Conservation (phyloP, 768 basidiomycete genomes). For the Boletellus emodensis region DNA sequence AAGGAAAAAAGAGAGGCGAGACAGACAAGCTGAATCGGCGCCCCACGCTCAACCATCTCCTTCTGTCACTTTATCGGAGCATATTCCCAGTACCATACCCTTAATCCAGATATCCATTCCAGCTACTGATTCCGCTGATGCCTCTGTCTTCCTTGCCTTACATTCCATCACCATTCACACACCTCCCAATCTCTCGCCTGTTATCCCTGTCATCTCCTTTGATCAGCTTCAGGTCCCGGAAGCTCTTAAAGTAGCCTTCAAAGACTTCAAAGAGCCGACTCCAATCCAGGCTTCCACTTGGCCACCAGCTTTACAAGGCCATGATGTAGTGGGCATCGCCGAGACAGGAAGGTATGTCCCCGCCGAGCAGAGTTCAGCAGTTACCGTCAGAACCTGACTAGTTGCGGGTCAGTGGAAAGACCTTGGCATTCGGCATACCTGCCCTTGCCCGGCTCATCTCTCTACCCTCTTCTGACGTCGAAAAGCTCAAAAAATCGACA, state of each 20-base stretch:
- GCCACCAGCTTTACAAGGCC: conserved; percentile 78
- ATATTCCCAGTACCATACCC: conserved; percentile 13
- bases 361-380: not conserved
- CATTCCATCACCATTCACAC: conserved; percentile 73
- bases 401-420: conserved; percentile 71
- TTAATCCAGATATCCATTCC: conserved; percentile 9
- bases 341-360: conserved; percentile 82
- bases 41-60: not conserved
- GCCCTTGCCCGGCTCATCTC: conserved; percentile 67
- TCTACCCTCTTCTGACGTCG: conserved; percentile 14
- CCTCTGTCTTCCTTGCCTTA: conserved; percentile 61
- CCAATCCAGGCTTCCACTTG: conserved; percentile 96
- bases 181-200: conserved; percentile 39
- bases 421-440: conserved; percentile 92
- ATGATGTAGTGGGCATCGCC: conserved; percentile 93
- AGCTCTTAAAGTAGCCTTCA: conserved; percentile 58
- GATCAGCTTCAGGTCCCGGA: conserved; percentile 64
- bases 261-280: conserved; percentile 79
- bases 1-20: conserved; percentile 26
- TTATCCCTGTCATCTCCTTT: conserved; percentile 72
- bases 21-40: conserved; percentile 3
- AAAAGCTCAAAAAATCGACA: conserved; percentile 28
- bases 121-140: conserved; percentile 32
- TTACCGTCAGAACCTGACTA: not conserved
- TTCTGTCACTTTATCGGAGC: not conserved